Percentiles rank a stretch among this genome's conserved stretches.
Conservation (phyloP, 495 filamentous ascomycete species). For the Lophiotrema nucula region DNA sequence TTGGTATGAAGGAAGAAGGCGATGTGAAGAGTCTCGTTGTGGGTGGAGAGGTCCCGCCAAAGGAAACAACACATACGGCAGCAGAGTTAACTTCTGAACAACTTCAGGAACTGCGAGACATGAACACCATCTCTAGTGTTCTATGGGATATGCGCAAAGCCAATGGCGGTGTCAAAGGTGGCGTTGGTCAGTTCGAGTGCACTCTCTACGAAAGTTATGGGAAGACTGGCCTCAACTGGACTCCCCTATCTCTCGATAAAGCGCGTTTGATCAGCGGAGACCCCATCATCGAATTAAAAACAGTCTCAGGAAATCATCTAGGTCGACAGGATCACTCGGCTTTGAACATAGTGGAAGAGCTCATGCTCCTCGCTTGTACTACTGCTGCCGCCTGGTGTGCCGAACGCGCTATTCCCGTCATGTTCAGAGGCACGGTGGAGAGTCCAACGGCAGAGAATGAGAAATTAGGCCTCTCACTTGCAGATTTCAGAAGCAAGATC, state of each 20-base stretch:
- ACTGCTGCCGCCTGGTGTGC: constrained; percentile 71
- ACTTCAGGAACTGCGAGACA: constrained; percentile 17
- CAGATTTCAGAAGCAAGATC: constrained; percentile 34
- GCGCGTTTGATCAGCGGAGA: constrained; percentile 49
- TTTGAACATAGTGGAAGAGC: constrained; percentile 50
- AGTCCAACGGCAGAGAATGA: constrained; percentile 45
- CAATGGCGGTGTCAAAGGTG: constrained; percentile 28
- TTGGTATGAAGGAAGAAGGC: constrained; percentile 41
- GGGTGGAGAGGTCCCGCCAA: constrained; percentile 41
- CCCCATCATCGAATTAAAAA: constrained; percentile 50
- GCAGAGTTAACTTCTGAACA: neutral
- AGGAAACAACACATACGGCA: neutral
- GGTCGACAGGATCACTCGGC: constrained; percentile 34
- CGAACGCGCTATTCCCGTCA: constrained; percentile 71
- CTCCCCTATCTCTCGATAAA: constrained; percentile 28
- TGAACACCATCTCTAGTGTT: constrained; percentile 30
- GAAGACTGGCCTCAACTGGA: constrained; percentile 30
- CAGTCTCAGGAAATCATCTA: constrained; percentile 34
- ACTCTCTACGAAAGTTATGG: constrained; percentile 20
- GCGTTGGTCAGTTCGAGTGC: neutral
- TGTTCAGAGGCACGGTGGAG: constrained; percentile 69
- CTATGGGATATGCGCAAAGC: constrained; percentile 21
- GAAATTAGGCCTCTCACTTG: neutral
- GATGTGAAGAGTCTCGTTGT: constrained; percentile 39
- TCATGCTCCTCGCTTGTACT: constrained; percentile 79